Conservation (phyloP, 345 rosid genomes). For the Linum usitatissimum region DNA sequence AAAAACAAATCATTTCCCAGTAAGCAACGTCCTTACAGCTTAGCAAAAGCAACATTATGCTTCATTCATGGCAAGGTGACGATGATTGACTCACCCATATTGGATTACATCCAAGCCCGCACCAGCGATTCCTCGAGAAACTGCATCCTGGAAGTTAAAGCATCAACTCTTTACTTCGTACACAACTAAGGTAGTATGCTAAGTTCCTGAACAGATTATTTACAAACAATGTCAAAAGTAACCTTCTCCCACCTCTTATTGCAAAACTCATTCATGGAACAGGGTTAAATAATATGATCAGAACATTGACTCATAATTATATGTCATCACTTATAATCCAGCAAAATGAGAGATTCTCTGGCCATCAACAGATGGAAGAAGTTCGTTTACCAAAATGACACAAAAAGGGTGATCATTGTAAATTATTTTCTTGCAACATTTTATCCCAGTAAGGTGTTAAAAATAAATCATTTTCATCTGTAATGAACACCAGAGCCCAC, state of each 20-base stretch:
- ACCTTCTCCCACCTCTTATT: neutral
- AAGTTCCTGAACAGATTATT: neutral
- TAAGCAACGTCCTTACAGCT: neutral
- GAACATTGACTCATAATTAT: neutral
- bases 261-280: neutral
- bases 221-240: neutral
- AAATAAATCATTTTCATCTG: neutral
- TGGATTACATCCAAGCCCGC: slow-evolving; percentile 75
- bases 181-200: neutral
- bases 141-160: slow-evolving; percentile 59
- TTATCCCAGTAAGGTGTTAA: neutral
- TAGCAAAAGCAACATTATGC: neutral
- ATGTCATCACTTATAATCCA: neutral
- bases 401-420: neutral
- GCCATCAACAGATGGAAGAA: neutral
- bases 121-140: slow-evolving; percentile 65
- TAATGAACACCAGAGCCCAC: neutral
- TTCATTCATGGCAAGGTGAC: neutral
- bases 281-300: too few species aligned
- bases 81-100: slow-evolving; percentile 56
- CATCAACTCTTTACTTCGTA: slow-evolving; percentile 11
- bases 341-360: neutral
- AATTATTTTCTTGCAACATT: too few species aligned
- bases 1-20: neutral
- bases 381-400: neutral